Conservation (phyloP, 176 grass and related monocot species). For the Stipa capillata region DNA sequence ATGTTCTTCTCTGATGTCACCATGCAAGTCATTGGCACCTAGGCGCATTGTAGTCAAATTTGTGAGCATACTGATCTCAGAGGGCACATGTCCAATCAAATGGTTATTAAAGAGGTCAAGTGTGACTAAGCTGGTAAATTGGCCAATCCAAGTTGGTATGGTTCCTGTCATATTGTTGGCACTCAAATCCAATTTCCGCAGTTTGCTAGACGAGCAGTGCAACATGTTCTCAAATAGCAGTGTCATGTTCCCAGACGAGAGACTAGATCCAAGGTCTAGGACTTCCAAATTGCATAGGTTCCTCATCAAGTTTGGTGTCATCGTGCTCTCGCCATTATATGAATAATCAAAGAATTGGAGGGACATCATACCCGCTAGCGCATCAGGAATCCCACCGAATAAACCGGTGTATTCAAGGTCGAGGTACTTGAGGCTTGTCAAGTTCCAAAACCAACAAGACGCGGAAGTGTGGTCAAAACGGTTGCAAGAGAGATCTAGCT, state of each 20-base stretch:
- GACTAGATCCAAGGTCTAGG: background rate
- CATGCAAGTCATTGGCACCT: background rate
- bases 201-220: background rate
- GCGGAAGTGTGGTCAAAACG: rapidly evolving
- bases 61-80: background rate
- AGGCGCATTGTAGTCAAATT: background rate
- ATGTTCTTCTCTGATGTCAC: conserved; percentile 10
- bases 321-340: background rate
- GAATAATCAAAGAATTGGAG: background rate
- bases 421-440: background rate
- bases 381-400: background rate
- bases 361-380: background rate
- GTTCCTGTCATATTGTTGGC: background rate
- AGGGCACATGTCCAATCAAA: conserved; percentile 7
- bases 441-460: conserved; percentile 30
- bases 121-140: background rate
- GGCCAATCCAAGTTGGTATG: background rate
- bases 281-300: background rate
- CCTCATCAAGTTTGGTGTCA: background rate
- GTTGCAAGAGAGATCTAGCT: background rate
- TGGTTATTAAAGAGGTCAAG: conserved; percentile 1
- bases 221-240: background rate
- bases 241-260: background rate
- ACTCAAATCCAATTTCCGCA: background rate
- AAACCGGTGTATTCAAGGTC: background rate